Conservation (phyloP, 495 filamentous ascomycete genomes). For the Aspergillus biplanus region DNA sequence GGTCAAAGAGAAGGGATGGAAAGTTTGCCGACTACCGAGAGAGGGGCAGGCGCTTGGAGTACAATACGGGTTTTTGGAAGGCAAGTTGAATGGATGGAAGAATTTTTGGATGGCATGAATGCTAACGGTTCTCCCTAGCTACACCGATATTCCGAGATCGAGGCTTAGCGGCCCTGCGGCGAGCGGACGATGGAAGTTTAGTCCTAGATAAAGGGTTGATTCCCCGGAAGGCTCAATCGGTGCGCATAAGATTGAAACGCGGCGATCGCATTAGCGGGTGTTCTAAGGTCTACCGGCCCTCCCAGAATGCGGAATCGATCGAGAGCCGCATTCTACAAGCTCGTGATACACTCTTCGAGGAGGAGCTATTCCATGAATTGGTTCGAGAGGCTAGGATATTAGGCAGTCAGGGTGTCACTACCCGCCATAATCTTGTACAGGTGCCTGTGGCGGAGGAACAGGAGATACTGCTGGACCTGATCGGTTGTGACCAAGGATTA, state of each 20-base stretch:
- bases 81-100: slow-evolving; percentile 30
- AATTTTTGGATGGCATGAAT: slow-evolving; percentile 1
- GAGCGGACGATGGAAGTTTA: slow-evolving; percentile 73
- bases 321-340: slow-evolving; percentile 77
- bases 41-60: slow-evolving; percentile 79
- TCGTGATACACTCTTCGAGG: slow-evolving; percentile 84
- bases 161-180: slow-evolving; percentile 75
- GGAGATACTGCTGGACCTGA: slow-evolving; percentile 67
- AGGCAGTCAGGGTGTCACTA: slow-evolving; percentile 65
- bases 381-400: slow-evolving; percentile 76
- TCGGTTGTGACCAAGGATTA: slow-evolving; percentile 54
- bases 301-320: slow-evolving; percentile 40
- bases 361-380: slow-evolving; percentile 94
- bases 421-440: slow-evolving; percentile 59
- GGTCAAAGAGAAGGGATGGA: slow-evolving; percentile 83
- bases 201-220: slow-evolving; percentile 70
- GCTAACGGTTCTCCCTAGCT: slow-evolving; percentile 43
- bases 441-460: slow-evolving; percentile 57
- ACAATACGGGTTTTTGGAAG: slow-evolving; percentile 84
- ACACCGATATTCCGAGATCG: slow-evolving; percentile 74
- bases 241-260: slow-evolving; percentile 64
- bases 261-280: slow-evolving; percentile 44
- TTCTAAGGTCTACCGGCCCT: slow-evolving; percentile 43
- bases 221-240: slow-evolving; percentile 56
- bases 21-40: slow-evolving; percentile 71